These are phyloP conservation scores for Termitomyces sp. DNA, from an alignment of 768 basidiomycete genomes.

Conservation along the genomic window DNA sequence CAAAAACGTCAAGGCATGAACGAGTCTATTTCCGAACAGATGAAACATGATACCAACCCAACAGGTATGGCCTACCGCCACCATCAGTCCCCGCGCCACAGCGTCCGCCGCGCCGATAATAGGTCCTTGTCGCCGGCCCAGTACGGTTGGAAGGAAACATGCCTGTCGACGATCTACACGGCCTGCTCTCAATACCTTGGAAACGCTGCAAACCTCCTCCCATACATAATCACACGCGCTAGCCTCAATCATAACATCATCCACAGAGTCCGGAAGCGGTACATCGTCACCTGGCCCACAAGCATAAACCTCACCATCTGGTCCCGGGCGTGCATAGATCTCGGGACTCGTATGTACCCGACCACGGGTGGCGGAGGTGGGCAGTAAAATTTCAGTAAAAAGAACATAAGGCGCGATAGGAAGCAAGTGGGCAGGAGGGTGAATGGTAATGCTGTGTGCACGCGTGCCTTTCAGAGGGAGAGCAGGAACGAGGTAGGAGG, in stretches of 20 bases:
- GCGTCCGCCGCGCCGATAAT: constrained; percentile 61
- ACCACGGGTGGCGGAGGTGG: constrained; percentile 1
- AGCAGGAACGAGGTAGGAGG: constrained; percentile 50
- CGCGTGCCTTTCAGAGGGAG: constrained; percentile 63
- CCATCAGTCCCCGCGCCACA: constrained; percentile 59
- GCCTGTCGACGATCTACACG: constrained; percentile 54
- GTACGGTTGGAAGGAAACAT: constrained; percentile 72
- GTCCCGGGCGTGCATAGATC: constrained; percentile 70
- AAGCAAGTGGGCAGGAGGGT: constrained; percentile 35
- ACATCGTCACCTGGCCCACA: constrained; percentile 79
- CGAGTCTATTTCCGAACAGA: background rate
- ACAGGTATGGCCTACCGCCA: constrained; percentile 79
- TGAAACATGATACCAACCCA: constrained; percentile 51
- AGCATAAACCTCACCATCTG: constrained; percentile 66
- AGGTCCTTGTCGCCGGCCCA: constrained; percentile 53
- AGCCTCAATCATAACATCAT: constrained; percentile 62
- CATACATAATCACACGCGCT: constrained; percentile 53
- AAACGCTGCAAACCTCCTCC: constrained; percentile 58
- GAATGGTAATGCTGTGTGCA: constrained; percentile 72
- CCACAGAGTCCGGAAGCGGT: constrained; percentile 64
- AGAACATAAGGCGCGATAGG: constrained; percentile 72
- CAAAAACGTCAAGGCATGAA: constrained; percentile 1
- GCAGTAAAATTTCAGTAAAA: constrained; percentile 68
- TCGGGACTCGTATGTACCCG: constrained; percentile 47
- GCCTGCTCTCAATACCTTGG: constrained; percentile 51